Conservation (phyloP, 1,139 yeast genomes). For the Geotrichum citri-aurantii region DNA sequence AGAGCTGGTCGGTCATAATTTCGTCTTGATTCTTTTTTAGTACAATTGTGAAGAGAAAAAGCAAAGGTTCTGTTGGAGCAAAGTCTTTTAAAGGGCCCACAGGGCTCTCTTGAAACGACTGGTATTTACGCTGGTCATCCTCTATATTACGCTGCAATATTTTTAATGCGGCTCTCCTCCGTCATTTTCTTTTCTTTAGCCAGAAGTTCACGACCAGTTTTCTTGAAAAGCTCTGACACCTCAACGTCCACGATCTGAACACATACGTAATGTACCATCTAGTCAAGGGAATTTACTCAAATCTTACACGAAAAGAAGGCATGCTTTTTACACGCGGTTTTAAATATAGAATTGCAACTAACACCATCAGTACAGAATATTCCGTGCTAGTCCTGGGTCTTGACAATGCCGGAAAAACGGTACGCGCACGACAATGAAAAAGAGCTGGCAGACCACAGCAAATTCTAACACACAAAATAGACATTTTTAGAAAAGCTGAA, state of each 20-base stretch:
- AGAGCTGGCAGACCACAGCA: not conserved
- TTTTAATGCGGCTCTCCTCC: not conserved
- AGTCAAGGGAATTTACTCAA: slow-evolving; percentile 52
- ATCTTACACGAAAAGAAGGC: slow-evolving; percentile 52
- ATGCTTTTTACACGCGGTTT: slow-evolving; percentile 18
- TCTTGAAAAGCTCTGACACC: not conserved
- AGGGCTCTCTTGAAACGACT: not conserved
- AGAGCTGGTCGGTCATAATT: not conserved
- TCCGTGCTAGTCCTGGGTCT: slow-evolving; percentile 79
- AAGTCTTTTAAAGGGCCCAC: not conserved
- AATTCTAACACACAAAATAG: slow-evolving; percentile 14
- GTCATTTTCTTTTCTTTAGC: not conserved
- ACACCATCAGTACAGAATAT: slow-evolving; percentile 42
- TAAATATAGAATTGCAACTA: not conserved
- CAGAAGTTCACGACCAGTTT: not conserved
- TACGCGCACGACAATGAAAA: slow-evolving; percentile 18
- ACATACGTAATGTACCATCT: slow-evolving; percentile 53
- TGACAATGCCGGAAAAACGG: slow-evolving; percentile 93
- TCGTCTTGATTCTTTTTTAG: not conserved
- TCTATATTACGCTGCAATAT: not conserved
- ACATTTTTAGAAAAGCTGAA: slow-evolving; percentile 65
- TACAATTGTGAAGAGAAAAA: not conserved
- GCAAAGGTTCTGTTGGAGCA: not conserved
- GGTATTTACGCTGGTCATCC: not conserved
- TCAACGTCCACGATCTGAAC: not conserved